phyloP scores from a whole-genome alignment of 2,329 filamentous ascomycete species.

The Chrysoporthe austroafricana region DNA sequence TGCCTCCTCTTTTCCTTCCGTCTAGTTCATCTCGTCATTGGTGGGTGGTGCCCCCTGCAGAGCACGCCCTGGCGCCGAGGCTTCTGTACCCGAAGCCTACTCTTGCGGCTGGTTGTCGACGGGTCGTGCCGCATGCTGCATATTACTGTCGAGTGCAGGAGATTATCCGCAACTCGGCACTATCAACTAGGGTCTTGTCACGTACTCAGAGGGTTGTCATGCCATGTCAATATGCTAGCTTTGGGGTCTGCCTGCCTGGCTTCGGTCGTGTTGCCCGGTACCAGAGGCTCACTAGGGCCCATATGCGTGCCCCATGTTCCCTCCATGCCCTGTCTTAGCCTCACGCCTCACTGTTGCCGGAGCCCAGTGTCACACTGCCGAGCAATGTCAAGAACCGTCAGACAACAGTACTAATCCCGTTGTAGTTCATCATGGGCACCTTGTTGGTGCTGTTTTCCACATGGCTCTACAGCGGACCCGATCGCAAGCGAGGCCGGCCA shows the following conservation, averaged over 20 bases:
- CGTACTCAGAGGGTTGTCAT: not conserved
- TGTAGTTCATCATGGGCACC: slow-evolving; percentile 81
- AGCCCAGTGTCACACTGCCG: not conserved
- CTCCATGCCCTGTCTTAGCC: not conserved
- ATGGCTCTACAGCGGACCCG: slow-evolving; percentile 78
- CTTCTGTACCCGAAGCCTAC: not conserved
- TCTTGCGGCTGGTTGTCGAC: not conserved
- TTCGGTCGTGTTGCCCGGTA: too few relatives aligned
- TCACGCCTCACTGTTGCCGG: not conserved
- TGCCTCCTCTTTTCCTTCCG: slow-evolving; percentile 15
- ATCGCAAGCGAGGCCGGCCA: slow-evolving; percentile 63
- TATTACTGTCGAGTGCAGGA: not conserved
- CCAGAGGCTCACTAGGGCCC: too few relatives aligned
- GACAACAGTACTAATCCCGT: slow-evolving; percentile 28
- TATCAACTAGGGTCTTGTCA: not conserved
- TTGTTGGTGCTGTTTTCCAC: slow-evolving; percentile 78
- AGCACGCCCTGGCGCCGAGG: not conserved
- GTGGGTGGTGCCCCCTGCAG: not conserved
- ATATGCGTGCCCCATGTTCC: not conserved
- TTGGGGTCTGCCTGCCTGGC: not conserved
- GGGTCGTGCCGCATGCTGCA: not conserved
- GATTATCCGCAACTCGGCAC: not conserved
- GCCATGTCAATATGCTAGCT: not conserved
- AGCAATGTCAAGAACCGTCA: slow-evolving; percentile 4
- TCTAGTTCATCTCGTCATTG: not conserved